phyloP scores from a whole-genome alignment of 805 yeast species.

The Kodamaea kaohsiungensis region DNA sequence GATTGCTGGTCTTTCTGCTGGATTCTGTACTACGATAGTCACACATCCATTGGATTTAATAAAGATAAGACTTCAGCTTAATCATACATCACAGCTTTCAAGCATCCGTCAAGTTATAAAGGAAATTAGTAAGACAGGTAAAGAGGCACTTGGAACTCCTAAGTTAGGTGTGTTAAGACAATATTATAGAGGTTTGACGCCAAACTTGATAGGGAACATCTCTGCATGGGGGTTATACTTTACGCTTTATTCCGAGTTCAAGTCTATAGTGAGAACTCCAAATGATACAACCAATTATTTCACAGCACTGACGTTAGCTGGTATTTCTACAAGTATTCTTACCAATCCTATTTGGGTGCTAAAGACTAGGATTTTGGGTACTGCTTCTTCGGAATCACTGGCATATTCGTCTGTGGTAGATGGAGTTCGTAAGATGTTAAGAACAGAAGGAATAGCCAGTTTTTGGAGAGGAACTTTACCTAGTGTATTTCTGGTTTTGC shows the following conservation, averaged over 20 bases:
- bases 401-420: slow-evolving; percentile 60
- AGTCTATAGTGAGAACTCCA: slow-evolving; percentile 23
- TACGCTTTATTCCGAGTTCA: slow-evolving; percentile 67
- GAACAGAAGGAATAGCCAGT: slow-evolving; percentile 57
- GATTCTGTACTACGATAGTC: slow-evolving; percentile 71
- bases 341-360: slow-evolving; percentile 97
- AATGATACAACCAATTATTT: slow-evolving; percentile 31
- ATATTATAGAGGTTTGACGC: slow-evolving; percentile 73
- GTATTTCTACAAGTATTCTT: slow-evolving; percentile 66
- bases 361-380: slow-evolving; percentile 82
- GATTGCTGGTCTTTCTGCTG: slow-evolving; percentile 77
- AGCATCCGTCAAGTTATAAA: slow-evolving; percentile 1
- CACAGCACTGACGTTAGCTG: slow-evolving; percentile 54
- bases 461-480: slow-evolving; percentile 78
- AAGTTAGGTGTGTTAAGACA: slow-evolving; percentile 17
- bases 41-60: slow-evolving; percentile 90
- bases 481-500: slow-evolving; percentile 78
- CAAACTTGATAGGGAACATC: slow-evolving; percentile 82
- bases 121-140: not conserved
- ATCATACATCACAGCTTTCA: slow-evolving; percentile 11
- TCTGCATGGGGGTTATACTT: slow-evolving; percentile 90
- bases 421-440: slow-evolving; percentile 52
- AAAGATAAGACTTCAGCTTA: slow-evolving; percentile 80
- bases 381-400: slow-evolving; percentile 40
- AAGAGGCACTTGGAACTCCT: not conserved